Evolutionary conservation across 2,329 filamentous ascomycete species (phyloP), one percentile per base, ranked within the genome.

Genomic region (Apiospora malaysiana): DNA sequence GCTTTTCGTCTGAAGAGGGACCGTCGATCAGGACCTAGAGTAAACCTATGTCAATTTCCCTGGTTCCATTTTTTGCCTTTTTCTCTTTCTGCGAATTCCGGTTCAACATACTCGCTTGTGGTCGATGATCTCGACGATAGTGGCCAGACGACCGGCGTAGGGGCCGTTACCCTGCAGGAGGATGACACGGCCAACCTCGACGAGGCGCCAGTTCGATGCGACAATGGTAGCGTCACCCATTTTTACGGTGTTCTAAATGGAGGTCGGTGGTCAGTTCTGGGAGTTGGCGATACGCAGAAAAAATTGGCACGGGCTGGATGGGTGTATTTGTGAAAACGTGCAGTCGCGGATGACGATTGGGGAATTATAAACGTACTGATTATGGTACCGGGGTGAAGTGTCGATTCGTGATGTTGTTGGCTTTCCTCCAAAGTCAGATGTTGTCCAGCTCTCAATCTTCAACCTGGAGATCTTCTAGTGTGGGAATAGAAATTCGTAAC

Each of bases 121-220:
- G 88, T 99, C 96, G 88, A 99, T 96, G 86, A 99, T 98, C 92
- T 99, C 95, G 86, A 97, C 94, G 82, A 99, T 95, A 81, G 92
- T 88, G 81, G 95, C 97, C 81, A 98, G 91, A 84, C 93, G 93
- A 88, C 95, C 95, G 79, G 88, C 87, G 88, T 87, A 93, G 80
- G 92, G 91, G 82, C 94, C 93, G 83, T 90, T 87, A 81, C 85
- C 85, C 85, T 94, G 92, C 88, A 98, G 92, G 85, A 97, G 91
- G 84, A 97, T 92, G 83, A 99, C 91, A 84, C 96, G 94, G 91
- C 96, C 96, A 86, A 98, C 94, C 92, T 99, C 95, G 85, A 99
- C 95, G 86, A 94, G 90, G 89, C 95, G 95, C 94, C 94, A 97
- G 85, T 91, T 89, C 83, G 93, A 92, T 85, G 91, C 87, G 87